These are phyloP conservation scores for Phytophthora hybrid DNA, from an alignment of 352 stramenopile species.

Conservation along the genomic window DNA sequence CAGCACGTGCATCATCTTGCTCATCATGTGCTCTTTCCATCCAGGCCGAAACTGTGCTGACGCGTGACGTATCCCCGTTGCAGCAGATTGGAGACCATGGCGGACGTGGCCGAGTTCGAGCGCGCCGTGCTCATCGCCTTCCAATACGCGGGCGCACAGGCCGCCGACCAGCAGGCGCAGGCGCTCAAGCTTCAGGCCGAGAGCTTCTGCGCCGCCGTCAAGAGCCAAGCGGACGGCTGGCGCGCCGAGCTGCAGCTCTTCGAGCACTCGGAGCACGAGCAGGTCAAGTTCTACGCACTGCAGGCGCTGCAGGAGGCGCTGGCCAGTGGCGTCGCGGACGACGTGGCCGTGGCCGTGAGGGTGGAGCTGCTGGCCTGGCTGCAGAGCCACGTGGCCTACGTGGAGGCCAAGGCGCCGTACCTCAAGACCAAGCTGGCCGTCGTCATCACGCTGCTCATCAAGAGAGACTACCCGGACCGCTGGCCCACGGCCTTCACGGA, in stretches of 20 bases:
- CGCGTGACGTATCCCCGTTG: background rate
- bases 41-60: background rate
- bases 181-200: slow-evolving; percentile 79
- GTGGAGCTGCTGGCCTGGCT: slow-evolving; percentile 72
- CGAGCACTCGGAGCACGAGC: slow-evolving; percentile 63
- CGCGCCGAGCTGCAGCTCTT: slow-evolving; percentile 77
- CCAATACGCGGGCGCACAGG: slow-evolving; percentile 73
- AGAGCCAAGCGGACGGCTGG: slow-evolving; percentile 61
- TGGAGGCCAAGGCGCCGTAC: slow-evolving; percentile 74
- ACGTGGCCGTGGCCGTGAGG: slow-evolving; percentile 60
- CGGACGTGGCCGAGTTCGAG: slow-evolving; percentile 68
- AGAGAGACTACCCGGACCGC: slow-evolving; percentile 88
- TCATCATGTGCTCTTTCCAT: slow-evolving; percentile 12
- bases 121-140: slow-evolving; percentile 82
- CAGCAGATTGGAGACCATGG: slow-evolving; percentile 15
- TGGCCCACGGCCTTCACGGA: slow-evolving; percentile 91
- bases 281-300: slow-evolving; percentile 88
- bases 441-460: slow-evolving; percentile 85
- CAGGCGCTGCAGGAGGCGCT: slow-evolving; percentile 80
- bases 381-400: slow-evolving; percentile 60
- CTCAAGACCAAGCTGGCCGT: slow-evolving; percentile 90
- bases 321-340: slow-evolving; percentile 47
- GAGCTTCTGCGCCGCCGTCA: slow-evolving; percentile 68
- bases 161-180: slow-evolving; percentile 53
- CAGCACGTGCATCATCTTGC: background rate